Base-by-base conservation (phyloP, 176 grass and related monocot species). In the Ananas comosus region DNA sequence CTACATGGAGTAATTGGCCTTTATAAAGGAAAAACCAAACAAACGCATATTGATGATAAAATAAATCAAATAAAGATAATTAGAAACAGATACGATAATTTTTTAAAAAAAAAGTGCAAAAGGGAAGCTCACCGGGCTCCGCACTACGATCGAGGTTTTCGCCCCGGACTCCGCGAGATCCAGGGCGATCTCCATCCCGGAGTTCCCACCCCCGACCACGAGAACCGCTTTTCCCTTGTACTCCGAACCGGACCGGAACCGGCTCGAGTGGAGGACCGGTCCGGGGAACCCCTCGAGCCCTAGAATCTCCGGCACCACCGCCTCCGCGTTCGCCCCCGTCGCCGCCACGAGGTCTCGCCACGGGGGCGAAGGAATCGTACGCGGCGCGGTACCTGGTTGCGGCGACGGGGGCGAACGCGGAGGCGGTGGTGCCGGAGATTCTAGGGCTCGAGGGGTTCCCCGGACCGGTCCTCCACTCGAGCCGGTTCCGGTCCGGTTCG, bases 111-210 rank as follows among this genome's bases (percentile, higher is more conserved):
- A 18, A 51, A n/a, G 57, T 42, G 42, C 16, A 63, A 65, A n/a
- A 56, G 17, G n/a, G 25, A 13, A 19, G 87, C 81, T 79, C 67
- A 92, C 93, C 78, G 85, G 70, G 48, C 81, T 49, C 25, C 86
- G 81, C 51, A 92, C 27, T 11, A 90, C 75, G 68, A 97, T 79
- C 16, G 81, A 83, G 70, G 83, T 79, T 49, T 33, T 50, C 12
- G 89, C 86, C 8, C 84, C 93, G 10, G 64, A 66, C 18, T 66
- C 71, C 18, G 76, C 84, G 25, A 97, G 79, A 81, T 97, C 89
- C 5, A 75, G 83, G 1, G 89, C 77, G 51, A 97, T 87, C 83
- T 97, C 93, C 93, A 92, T 97, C 51, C 89, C 89, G 47, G 93
- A 92, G 76, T 97, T 97, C n/a, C 93, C 89, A 1, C 51, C 70